phyloP scores from a whole-genome alignment of 2,329 filamentous ascomycete species.

The Cladosporium sp. region DNA sequence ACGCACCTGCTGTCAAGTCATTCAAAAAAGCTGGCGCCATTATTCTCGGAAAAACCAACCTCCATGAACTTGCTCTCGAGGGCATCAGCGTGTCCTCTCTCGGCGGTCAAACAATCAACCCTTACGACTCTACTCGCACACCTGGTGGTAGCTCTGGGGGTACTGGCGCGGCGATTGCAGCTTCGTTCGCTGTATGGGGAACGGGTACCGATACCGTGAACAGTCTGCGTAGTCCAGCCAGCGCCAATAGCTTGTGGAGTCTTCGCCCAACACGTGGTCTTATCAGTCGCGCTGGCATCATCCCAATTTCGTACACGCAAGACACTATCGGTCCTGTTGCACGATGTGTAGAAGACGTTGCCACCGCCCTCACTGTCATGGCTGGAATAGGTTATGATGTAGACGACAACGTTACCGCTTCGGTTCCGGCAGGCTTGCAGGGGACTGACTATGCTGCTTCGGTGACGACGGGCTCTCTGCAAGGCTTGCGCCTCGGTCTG shows the following conservation, averaged over 20 bases:
- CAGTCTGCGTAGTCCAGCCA: constrained; percentile 62
- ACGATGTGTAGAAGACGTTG: constrained; percentile 37
- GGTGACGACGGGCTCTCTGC: constrained; percentile 40
- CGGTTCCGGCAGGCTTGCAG: constrained; percentile 46
- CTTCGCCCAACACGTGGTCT: constrained; percentile 52
- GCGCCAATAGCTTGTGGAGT: constrained; percentile 62
- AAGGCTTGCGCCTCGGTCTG: constrained; percentile 52
- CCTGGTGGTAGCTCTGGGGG: constrained; percentile 67
- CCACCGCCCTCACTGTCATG: constrained; percentile 41
- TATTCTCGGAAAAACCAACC: constrained; percentile 39
- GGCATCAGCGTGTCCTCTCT: constrained; percentile 64
- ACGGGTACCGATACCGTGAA: constrained; percentile 53
- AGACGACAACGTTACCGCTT: constrained; percentile 55
- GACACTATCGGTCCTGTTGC: constrained; percentile 38
- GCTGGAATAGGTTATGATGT: constrained; percentile 54
- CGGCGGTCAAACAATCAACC: constrained; percentile 66
- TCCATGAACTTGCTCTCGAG: constrained; percentile 66
- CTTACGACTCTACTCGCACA: constrained; percentile 66
- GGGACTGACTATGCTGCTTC: constrained; percentile 52
- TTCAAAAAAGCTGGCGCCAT: constrained; percentile 39
- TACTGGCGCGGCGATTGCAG: constrained; percentile 61
- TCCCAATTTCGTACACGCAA: constrained; percentile 39
- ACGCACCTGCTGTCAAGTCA: constrained; percentile 34
- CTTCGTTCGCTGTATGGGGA: constrained; percentile 57
- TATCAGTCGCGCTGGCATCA: constrained; percentile 33